A percentile compares a stretch with the other conserved stretches of the same genome.
phyloP scores from a whole-genome alignment of 2,329 filamentous ascomycete species.

The Trichoderma harzianum region DNA sequence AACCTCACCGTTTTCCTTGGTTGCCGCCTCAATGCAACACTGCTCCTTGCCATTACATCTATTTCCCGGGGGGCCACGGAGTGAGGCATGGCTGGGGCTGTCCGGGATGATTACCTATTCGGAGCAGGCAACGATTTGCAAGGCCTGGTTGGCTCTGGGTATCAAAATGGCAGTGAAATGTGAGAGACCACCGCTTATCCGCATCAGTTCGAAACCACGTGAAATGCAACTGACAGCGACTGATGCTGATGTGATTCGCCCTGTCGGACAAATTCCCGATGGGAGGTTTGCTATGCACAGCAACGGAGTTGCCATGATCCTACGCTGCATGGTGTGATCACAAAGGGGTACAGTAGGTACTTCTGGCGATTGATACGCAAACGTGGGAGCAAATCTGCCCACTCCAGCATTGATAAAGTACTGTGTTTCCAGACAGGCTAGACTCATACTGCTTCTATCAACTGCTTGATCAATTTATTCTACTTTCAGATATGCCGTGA shows the following conservation, averaged over 20 bases:
- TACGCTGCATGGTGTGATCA: neutral
- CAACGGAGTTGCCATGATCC: neutral
- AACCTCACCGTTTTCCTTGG: neutral
- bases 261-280: neutral
- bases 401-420: neutral
- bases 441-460: neutral
- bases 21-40: neutral
- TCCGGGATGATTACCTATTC: neutral
- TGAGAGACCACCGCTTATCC: constrained; percentile 8
- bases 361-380: neutral
- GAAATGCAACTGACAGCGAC: neutral
- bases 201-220: constrained; percentile 14
- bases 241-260: neutral
- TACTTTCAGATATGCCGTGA: neutral
- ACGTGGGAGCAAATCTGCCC: neutral
- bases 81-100: neutral
- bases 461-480: neutral
- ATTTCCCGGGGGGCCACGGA: neutral
- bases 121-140: neutral
- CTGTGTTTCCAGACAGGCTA: fast-evolving
- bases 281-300: neutral
- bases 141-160: neutral
- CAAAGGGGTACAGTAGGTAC: neutral
- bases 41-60: neutral
- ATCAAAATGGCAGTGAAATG: neutral